These are phyloP conservation scores for Coelastrella sp. DNA, from an alignment of 139 green algal species.

Conservation along the genomic window DNA sequence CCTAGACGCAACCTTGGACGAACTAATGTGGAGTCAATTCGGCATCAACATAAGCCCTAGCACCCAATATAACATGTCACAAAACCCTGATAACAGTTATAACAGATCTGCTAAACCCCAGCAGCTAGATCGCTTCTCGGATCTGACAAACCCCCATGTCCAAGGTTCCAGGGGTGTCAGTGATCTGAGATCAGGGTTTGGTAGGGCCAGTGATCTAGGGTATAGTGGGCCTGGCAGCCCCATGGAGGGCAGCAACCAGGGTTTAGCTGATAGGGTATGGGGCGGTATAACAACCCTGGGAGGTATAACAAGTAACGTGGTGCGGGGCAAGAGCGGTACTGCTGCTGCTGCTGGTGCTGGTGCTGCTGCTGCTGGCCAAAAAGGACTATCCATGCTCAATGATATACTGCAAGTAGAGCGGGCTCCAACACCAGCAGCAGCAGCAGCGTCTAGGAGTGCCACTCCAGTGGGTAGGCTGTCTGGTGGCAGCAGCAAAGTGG, in stretches of 20 bases:
- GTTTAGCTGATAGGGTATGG: constrained; percentile 27
- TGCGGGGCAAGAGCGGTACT: neutral
- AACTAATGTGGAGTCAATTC: constrained; percentile 50
- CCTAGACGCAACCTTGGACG: constrained; percentile 38
- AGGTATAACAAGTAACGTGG: neutral
- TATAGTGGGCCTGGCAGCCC: neutral
- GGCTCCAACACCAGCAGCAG: neutral
- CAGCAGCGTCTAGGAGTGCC: neutral
- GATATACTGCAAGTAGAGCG: constrained; percentile 29
- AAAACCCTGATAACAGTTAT: neutral
- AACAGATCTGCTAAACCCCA: neutral
- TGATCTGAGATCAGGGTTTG: neutral
- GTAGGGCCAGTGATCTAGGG: neutral
- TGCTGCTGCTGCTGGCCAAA: constrained; percentile 1
- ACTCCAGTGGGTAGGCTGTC: neutral
- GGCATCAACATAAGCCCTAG: neutral
- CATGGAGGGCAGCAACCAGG: neutral
- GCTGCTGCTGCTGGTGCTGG: neutral
- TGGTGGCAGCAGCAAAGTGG: constrained; percentile 7
- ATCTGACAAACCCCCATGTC: neutral
- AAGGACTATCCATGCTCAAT: constrained; percentile 29
- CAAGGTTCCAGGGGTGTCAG: neutral
- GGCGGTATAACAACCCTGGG: neutral
- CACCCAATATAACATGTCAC: neutral
- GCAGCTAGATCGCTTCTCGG: neutral